Evolutionary conservation across 163 green algal genomes (phyloP).

Genomic region (Chlamydomonas reinhardtii): DNA sequence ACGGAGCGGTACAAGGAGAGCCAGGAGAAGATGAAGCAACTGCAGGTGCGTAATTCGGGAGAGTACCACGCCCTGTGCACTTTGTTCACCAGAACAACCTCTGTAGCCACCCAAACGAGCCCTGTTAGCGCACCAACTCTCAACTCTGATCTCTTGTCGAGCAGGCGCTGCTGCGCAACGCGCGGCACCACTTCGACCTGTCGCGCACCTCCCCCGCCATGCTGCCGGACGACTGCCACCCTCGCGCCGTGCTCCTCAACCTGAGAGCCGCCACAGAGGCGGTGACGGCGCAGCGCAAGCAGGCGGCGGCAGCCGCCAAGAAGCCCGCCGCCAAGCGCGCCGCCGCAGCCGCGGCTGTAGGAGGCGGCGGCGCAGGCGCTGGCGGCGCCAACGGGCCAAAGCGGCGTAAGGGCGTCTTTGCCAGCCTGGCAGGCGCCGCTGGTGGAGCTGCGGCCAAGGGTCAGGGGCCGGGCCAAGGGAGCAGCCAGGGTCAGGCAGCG

Average conservation of each 20-base stretch:
- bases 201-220: conserved; percentile 17
- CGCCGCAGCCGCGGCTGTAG: not conserved
- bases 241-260: conserved; percentile 46
- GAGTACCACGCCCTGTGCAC: too few relatives aligned
- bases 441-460: too few relatives aligned
- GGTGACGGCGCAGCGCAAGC: conserved; percentile 3
- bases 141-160: too few relatives aligned
- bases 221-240: conserved; percentile 38
- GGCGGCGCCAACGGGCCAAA: not conserved
- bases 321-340: conserved; percentile 27
- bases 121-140: too few relatives aligned
- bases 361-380: not conserved
- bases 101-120: too few relatives aligned
- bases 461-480: too few relatives aligned
- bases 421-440: too few relatives aligned
- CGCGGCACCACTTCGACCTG: conserved; percentile 45
- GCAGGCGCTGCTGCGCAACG: conserved; percentile 46
- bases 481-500: not conserved
- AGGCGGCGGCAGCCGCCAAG: conserved; percentile 10
- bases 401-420: conserved; percentile 17
- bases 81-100: too few relatives aligned
- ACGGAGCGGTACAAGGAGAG: conserved; percentile 48
- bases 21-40: conserved; percentile 38
- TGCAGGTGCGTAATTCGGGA: conserved; percentile 41
- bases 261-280: conserved; percentile 11